A percentile compares a stretch with the other conserved stretches of the same genome.
Evolutionary conservation across 1,284 basidiomycete species (phyloP).

Genomic region (Sporisorium reilianum): DNA sequence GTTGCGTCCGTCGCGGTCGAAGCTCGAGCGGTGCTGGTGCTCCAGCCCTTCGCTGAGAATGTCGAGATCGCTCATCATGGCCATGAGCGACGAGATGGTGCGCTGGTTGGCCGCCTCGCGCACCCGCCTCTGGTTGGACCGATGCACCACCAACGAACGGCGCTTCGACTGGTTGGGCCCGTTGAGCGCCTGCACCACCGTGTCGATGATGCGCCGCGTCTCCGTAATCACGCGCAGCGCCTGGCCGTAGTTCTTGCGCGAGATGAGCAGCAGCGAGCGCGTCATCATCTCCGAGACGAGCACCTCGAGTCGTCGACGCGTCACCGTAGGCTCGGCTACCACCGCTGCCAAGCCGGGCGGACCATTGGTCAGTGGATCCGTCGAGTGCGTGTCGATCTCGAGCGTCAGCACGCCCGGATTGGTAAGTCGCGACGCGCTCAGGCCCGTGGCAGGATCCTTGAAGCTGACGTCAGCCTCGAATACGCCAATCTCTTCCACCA

Average conservation of each 20-base stretch:
- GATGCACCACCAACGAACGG: slow-evolving; percentile 25
- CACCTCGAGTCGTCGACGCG: slow-evolving; percentile 60
- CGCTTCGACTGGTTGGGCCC: slow-evolving; percentile 38
- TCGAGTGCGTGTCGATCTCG: slow-evolving; percentile 58
- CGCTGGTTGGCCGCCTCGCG: slow-evolving; percentile 53
- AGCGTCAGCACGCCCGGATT: slow-evolving; percentile 57
- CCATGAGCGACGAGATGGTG: slow-evolving; percentile 57
- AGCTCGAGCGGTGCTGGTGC: slow-evolving; percentile 46
- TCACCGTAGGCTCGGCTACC: slow-evolving; percentile 60
- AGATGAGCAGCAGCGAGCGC: slow-evolving; percentile 60
- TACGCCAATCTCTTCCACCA: slow-evolving; percentile 64
- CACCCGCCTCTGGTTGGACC: slow-evolving; percentile 46
- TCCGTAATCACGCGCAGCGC: slow-evolving; percentile 59
- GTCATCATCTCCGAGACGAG: slow-evolving; percentile 66
- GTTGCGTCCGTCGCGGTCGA: slow-evolving; percentile 61
- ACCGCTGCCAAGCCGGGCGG: slow-evolving; percentile 52
- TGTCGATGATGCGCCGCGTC: slow-evolving; percentile 64
- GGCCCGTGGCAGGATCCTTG: slow-evolving; percentile 53
- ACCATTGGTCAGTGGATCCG: slow-evolving; percentile 53
- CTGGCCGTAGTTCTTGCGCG: slow-evolving; percentile 59
- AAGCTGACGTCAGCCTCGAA: slow-evolving; percentile 62
- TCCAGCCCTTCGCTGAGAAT: slow-evolving; percentile 59
- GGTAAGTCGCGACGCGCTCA: slow-evolving; percentile 41
- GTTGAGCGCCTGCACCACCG: slow-evolving; percentile 57
- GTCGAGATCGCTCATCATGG: slow-evolving; percentile 63